Base-by-base conservation (phyloP, 345 rosid genomes). In the Stellera chamaejasme region DNA sequence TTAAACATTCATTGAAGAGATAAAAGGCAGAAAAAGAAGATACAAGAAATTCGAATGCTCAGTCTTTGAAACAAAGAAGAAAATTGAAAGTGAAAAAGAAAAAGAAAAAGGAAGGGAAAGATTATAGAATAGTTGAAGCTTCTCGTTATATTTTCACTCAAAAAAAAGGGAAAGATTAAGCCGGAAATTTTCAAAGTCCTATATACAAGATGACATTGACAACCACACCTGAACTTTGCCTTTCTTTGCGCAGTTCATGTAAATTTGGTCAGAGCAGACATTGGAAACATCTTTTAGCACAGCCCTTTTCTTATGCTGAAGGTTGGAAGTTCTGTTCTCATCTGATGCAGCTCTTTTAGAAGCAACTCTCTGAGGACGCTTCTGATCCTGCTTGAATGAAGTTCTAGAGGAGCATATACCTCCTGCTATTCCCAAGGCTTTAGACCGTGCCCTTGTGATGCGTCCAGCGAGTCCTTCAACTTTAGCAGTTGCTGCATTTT, bases 201-300 rank as follows among this genome's bases (percentile, higher is more conserved):
- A 25, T 62, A 58, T 13, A 53, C 50, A 56, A 43, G 46, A 56
- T 14, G 10, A 58, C 52, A n/a, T n/a, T n/a, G n/a, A 69, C 52
- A 49, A 16, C 27, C 60, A 60, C 48, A 81, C 96, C 91, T 78
- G 83, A 60, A 60, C 56, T 58, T 69, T 80, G 45, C 75, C 56
- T 45, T 60, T 79, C 65, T 67, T 64, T 44, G 52, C 53, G 60
- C 69, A 70, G 54, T 71, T 79, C 39, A 50, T 52, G 66, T 61
- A 50, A 10, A 69, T 58, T 59, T 58, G 57, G 41, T 65, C 81
- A 46, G 55, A n/a, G 52, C 41, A 27, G 56, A 69, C 44, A 74
- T 84, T 88, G 10, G 85, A 77, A 26, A 84, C 94, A 70, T 93
- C 96, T 79, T 70, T 76, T 10, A 93, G 90, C 53, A 81, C 88